Base-by-base conservation (phyloP, 1,284 basidiomycete species). In the Ganoderma resinaceum region DNA sequence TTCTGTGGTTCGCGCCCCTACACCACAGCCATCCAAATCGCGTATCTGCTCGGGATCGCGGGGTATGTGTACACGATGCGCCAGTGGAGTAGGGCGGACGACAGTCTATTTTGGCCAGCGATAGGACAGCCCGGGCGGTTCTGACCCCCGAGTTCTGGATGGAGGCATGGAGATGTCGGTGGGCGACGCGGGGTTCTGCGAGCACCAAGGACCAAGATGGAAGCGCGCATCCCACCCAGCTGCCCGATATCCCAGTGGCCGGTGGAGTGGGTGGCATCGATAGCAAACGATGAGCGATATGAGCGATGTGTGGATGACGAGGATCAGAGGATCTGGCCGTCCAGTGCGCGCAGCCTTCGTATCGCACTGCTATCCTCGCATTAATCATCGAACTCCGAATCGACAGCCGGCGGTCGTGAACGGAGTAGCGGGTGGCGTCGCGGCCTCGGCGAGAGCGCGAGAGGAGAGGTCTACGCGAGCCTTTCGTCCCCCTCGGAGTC, bases 41-140 rank as follows among this genome's bases (percentile, higher is more conserved):
- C 75, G 49, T 81, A 82, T 70, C 7, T 77, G 3, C 62, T 76
- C 11, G 80, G 80, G 1, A 73, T 81, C 31, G 67, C 68, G 2
- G 76, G 75, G 3, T 82, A 82, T 66, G 67, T 79, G n/a, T 79
- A 77, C 64, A 76, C 78, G 16, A 74, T 81, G 69, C 61, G 65
- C 2, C 26, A 46, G 20, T 81, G 79, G 80, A 80, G 77, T 16
- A 64, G 38, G 18, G 74, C 71, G n/a, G 66, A 72, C 23, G 67
- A 74, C 66, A 77, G 72, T 59, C 31, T 76, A 16, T 80, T 77
- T 69, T 78, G 78, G 78, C 65, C 70, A 55, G 63, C 64, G 52
- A 66, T 68, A 42, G 67, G 67, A 23, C 61, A 66, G 61, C 61
- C 62, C 38, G 61, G 49, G 61, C 67, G 71, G 53, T 72, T 61